These are phyloP conservation scores for Coriaria nepalensis DNA, from an alignment of 306 rosid genomes.

Conservation along the genomic window DNA sequence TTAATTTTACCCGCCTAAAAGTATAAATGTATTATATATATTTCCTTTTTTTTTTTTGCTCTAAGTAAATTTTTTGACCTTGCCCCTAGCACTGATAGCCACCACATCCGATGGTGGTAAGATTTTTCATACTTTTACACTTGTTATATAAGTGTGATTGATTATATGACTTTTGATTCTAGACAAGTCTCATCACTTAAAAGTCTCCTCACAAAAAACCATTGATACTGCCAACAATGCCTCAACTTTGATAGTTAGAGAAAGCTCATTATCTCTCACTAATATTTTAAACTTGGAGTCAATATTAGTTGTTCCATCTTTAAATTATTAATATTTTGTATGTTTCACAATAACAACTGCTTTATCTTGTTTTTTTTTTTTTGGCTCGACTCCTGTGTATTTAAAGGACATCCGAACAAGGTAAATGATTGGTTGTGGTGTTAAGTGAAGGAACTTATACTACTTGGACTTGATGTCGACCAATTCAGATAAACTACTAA, in stretches of 20 bases:
- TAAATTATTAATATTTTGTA: not conserved
- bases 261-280: not conserved
- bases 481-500: not conserved
- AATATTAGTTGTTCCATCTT: not conserved
- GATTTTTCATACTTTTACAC: not conserved
- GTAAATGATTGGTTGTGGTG: slow-evolving; percentile 1
- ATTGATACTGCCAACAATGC: not conserved
- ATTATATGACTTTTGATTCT: not conserved
- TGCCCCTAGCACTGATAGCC: not conserved
- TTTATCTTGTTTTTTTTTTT: slow-evolving; percentile 2
- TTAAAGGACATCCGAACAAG: slow-evolving; percentile 6
- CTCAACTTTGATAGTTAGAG: not conserved
- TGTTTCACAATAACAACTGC: not conserved
- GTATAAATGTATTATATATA: too few species aligned
- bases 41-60: too few species aligned
- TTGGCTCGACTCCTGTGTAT: slow-evolving; percentile 1
- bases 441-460: not conserved
- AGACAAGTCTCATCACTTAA: not conserved
- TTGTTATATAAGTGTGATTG: not conserved
- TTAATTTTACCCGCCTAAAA: too few species aligned
- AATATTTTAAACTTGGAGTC: slow-evolving; percentile 2
- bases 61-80: too few species aligned
- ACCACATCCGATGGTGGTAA: not conserved
- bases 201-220: not conserved
- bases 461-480: slow-evolving; percentile 1